phyloP scores from a whole-genome alignment of 306 rosid species.

The Malus orientalis region DNA sequence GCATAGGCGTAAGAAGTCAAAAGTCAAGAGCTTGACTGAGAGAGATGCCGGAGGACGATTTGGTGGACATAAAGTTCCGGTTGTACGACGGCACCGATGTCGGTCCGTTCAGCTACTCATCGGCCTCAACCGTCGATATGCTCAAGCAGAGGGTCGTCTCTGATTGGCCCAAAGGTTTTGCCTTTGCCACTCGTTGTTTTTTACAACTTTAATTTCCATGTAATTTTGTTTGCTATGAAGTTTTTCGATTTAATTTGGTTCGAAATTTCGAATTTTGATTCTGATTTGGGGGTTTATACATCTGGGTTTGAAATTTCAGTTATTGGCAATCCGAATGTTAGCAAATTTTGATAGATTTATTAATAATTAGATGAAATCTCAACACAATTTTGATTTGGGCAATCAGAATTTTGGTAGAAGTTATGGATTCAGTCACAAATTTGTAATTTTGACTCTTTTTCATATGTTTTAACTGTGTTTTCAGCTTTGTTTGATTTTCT shows the following conservation, averaged over 20 bases:
- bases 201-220: not conserved
- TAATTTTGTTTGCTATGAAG: not conserved
- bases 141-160: conserved; percentile 87
- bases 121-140: conserved; percentile 76
- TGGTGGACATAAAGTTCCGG: conserved; percentile 74
- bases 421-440: not conserved
- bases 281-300: not conserved
- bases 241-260: not conserved
- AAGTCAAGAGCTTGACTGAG: conserved; percentile 6
- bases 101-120: conserved; percentile 78
- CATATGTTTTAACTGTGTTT: not conserved
- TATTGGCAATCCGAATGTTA: not conserved
- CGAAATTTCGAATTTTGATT: not conserved
- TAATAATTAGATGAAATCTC: not conserved
- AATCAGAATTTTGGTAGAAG: not conserved
- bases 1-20: conserved; percentile 7
- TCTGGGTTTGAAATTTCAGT: not conserved
- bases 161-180: conserved; percentile 88
- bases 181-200: not conserved
- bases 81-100: conserved; percentile 78
- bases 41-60: conserved; percentile 86
- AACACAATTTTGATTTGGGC: not conserved
- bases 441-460: not conserved
- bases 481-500: conserved; percentile 8
- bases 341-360: not conserved